These are phyloP conservation scores for Ceratopteris richardii DNA, from an alignment of 75 land plant genomes.

Conservation along the genomic window DNA sequence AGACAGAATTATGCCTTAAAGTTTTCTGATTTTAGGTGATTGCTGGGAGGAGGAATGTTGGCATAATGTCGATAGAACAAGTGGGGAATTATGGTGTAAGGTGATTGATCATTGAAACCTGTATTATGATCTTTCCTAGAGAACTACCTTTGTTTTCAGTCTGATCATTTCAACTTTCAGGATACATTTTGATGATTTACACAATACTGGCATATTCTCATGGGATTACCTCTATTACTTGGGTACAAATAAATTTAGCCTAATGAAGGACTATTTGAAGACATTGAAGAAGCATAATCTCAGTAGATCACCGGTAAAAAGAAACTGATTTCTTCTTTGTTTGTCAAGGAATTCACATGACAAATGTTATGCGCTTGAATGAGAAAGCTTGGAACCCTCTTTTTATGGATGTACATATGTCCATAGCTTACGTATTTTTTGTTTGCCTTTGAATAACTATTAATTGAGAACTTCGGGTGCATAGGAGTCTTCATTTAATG, in stretches of 20 bases:
- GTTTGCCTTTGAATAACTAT: too few species aligned
- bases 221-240: constrained; percentile 83
- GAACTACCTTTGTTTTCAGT: too few species aligned
- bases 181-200: constrained; percentile 79
- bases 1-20: too few species aligned
- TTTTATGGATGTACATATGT: too few species aligned
- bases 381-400: too few species aligned
- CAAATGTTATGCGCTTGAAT: too few species aligned
- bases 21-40: too few species aligned
- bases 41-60: constrained; percentile 80
- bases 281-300: constrained; percentile 69
- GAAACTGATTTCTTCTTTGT: too few species aligned
- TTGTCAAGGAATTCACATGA: too few species aligned
- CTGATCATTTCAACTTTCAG: constrained; percentile 25
- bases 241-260: constrained; percentile 56
- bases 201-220: constrained; percentile 87
- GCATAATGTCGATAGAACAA: constrained; percentile 87
- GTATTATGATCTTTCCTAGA: neutral
- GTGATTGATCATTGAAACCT: constrained; percentile 20
- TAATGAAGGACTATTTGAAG: constrained; percentile 70
- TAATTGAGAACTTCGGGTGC: too few species aligned
- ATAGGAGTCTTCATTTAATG: too few species aligned
- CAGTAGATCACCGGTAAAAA: constrained; percentile 34
- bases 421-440: too few species aligned
- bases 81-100: constrained; percentile 95